phyloP scores from a whole-genome alignment of 768 basidiomycete species.

The Mycena amicta region DNA sequence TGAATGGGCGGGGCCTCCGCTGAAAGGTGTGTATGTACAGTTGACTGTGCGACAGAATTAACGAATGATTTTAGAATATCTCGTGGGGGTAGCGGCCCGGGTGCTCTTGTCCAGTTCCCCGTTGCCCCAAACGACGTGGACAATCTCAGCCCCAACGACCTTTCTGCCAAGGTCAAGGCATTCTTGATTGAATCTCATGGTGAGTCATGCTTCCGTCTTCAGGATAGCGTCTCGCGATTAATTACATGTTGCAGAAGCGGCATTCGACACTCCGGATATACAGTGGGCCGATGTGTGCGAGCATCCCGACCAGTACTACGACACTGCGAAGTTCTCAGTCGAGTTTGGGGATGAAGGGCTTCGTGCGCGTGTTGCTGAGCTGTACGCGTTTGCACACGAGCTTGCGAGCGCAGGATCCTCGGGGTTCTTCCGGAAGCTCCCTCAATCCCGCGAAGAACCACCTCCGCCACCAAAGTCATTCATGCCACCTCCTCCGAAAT shows the following conservation, averaged over 20 bases:
- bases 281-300: slow-evolving; percentile 3
- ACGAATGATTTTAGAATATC: background rate
- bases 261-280: slow-evolving; percentile 6
- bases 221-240: background rate
- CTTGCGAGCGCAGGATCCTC: slow-evolving; percentile 1
- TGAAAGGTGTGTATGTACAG: slow-evolving; percentile 3
- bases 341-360: background rate
- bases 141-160: background rate
- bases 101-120: background rate
- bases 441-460: background rate
- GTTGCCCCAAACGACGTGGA: background rate
- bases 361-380: background rate
- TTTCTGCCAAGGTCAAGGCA: background rate
- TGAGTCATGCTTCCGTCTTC: background rate
- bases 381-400: background rate
- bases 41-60: background rate
- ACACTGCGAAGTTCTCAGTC: background rate
- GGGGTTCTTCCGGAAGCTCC: slow-evolving; percentile 4
- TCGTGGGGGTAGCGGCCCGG: background rate
- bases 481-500: background rate
- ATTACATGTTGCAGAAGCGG: slow-evolving; percentile 1
- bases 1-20: slow-evolving; percentile 4
- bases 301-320: slow-evolving; percentile 7
- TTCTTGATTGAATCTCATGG: slow-evolving; percentile 1
- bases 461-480: background rate